These are phyloP conservation scores for Nitzschia palea DNA, from an alignment of 108 stramenopile genomes.

Conservation along the genomic window DNA sequence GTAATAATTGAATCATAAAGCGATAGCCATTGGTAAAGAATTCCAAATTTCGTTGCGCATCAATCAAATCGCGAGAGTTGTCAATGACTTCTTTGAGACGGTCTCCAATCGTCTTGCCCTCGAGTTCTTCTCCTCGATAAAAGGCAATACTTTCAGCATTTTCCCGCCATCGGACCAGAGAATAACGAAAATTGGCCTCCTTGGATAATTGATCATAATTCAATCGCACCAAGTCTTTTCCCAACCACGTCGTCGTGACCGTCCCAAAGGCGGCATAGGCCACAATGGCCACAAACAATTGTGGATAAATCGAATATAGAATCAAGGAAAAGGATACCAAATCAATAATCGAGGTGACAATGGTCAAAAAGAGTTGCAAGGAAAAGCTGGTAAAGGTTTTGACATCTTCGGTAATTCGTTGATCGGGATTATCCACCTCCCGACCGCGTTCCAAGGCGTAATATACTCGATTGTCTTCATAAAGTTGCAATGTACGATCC, in stretches of 20 bases:
- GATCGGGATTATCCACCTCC: constrained; percentile 90
- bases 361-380: constrained; percentile 87
- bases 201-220: constrained; percentile 81
- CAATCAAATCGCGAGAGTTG: constrained; percentile 77
- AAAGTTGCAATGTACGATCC: constrained; percentile 71
- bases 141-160: constrained; percentile 97
- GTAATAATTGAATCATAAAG: constrained; percentile 88
- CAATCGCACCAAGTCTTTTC: constrained; percentile 71
- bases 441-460: constrained; percentile 68
- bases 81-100: constrained; percentile 71
- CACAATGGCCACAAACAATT: constrained; percentile 87
- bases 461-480: constrained; percentile 77
- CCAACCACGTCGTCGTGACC: constrained; percentile 58
- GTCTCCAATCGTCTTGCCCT: constrained; percentile 59
- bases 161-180: constrained; percentile 84
- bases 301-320: constrained; percentile 86
- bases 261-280: constrained; percentile 85
- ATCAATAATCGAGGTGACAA: constrained; percentile 87
- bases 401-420: constrained; percentile 95
- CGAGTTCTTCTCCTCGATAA: constrained; percentile 89
- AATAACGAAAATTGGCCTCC: constrained; percentile 93
- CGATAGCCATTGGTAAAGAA: constrained; percentile 91
- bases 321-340: constrained; percentile 89
- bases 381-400: constrained; percentile 84
- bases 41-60: constrained; percentile 85